These are phyloP conservation scores for Mycena chlorophos DNA, from an alignment of 768 basidiomycete genomes.

Conservation along the genomic window DNA sequence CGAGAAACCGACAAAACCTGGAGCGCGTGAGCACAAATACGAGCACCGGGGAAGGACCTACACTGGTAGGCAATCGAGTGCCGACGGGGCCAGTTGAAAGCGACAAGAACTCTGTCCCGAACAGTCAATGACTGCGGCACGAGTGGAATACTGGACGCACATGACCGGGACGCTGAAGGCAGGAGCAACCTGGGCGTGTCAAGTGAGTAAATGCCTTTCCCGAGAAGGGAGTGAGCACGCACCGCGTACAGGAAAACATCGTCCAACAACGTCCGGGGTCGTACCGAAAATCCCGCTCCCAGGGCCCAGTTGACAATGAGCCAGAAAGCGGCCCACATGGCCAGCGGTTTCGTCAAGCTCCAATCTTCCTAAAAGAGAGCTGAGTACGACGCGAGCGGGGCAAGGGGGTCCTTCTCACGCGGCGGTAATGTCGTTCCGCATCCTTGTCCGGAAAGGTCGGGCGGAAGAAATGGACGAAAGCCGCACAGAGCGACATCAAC, in stretches of 20 bases:
- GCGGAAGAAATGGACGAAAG: constrained; percentile 56
- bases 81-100: constrained; percentile 73
- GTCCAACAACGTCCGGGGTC: constrained; percentile 49
- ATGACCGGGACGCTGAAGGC: constrained; percentile 60
- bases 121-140: not conserved
- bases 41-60: not conserved
- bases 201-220: not conserved
- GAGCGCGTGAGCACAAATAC: not conserved
- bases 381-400: constrained; percentile 3
- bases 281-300: constrained; percentile 51
- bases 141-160: constrained; percentile 28
- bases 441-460: constrained; percentile 60
- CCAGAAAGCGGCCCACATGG: constrained; percentile 64
- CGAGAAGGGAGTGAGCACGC: constrained; percentile 27
- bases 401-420: constrained; percentile 27
- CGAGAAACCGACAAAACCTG: constrained; percentile 25
- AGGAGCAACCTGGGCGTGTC: constrained; percentile 48
- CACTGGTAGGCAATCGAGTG: constrained; percentile 60
- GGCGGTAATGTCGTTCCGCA: constrained; percentile 46
- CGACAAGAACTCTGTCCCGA: constrained; percentile 51
- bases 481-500: constrained; percentile 35
- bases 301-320: constrained; percentile 71
- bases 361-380: constrained; percentile 64
- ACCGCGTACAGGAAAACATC: constrained; percentile 62
- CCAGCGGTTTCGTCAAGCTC: constrained; percentile 68